These are phyloP conservation scores for Globisporangium camurandrum DNA, from an alignment of 352 stramenopile genomes.

Conservation along the genomic window DNA sequence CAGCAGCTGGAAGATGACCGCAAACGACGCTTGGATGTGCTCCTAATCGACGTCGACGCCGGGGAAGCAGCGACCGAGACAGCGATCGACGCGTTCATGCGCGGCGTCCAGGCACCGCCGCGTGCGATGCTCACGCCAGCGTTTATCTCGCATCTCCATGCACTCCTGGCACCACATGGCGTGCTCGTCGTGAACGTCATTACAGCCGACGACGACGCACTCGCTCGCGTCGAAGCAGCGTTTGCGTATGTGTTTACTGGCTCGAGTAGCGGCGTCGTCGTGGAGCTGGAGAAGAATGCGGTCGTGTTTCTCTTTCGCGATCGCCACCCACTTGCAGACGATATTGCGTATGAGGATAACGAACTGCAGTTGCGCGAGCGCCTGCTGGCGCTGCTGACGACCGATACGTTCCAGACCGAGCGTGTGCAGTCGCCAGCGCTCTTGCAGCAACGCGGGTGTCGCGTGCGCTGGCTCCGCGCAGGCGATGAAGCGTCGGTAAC, in stretches of 20 bases:
- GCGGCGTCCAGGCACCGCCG: slow-evolving; percentile 32
- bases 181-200: slow-evolving; percentile 63
- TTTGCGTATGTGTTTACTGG: slow-evolving; percentile 20
- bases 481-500: background rate
- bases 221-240: slow-evolving; percentile 18
- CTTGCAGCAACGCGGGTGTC: background rate
- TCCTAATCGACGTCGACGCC: slow-evolving; percentile 64
- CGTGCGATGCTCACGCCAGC: slow-evolving; percentile 25
- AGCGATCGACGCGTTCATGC: background rate
- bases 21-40: slow-evolving; percentile 21
- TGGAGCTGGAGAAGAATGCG: slow-evolving; percentile 28
- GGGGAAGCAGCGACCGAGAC: slow-evolving; percentile 11
- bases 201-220: slow-evolving; percentile 22
- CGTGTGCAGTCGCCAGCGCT: slow-evolving; percentile 6
- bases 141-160: slow-evolving; percentile 26
- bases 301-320: slow-evolving; percentile 16
- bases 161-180: slow-evolving; percentile 20
- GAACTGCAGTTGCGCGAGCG: background rate
- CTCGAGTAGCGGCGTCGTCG: slow-evolving; percentile 14
- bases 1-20: background rate
- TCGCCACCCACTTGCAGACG: slow-evolving; percentile 14
- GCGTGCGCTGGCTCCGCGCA: background rate
- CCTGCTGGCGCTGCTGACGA: background rate
- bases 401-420: slow-evolving; percentile 5
- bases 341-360: background rate